These are phyloP conservation scores for Gossypium turneri DNA, from an alignment of 345 rosid genomes.

Conservation along the genomic window DNA sequence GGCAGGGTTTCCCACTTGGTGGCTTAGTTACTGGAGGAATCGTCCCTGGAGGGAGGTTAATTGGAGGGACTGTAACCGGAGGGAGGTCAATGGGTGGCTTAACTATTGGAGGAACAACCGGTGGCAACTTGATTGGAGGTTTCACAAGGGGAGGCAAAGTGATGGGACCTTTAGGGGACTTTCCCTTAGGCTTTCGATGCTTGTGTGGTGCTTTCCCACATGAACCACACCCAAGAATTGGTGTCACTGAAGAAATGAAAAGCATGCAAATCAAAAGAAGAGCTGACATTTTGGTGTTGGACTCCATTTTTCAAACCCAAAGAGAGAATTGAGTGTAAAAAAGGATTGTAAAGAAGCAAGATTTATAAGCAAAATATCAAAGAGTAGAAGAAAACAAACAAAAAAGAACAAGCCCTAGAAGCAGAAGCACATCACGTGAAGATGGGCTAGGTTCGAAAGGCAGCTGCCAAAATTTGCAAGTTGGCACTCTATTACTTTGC, in stretches of 20 bases:
- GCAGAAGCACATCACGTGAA: conserved; percentile 67
- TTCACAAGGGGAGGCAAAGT: conserved; percentile 21
- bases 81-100: conserved; percentile 32
- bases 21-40: conserved; percentile 33
- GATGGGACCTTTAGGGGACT: conserved; percentile 15
- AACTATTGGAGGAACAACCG: conserved; percentile 32
- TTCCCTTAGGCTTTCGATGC: conserved; percentile 26
- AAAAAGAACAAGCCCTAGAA: conserved; percentile 11
- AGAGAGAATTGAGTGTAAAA: neutral
- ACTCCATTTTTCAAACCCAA: conserved; percentile 35
- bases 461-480: conserved; percentile 71
- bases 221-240: conserved; percentile 49
- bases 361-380: conserved; percentile 34
- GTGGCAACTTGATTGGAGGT: conserved; percentile 31
- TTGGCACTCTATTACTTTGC: conserved; percentile 43
- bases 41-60: neutral
- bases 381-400: conserved; percentile 19
- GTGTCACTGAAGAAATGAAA: conserved; percentile 47
- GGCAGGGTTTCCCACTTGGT: conserved; percentile 13
- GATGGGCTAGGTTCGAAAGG: conserved; percentile 35
- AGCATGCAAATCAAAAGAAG: conserved; percentile 53
- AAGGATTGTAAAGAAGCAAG: conserved; percentile 13
- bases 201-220: conserved; percentile 42
- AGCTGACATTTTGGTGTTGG: conserved; percentile 43
- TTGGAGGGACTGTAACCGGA: conserved; percentile 27